Evolutionary conservation across 768 basidiomycete species (phyloP), one percentile per base, ranked within the genome.

Genomic region (Roridomyces roridus): DNA sequence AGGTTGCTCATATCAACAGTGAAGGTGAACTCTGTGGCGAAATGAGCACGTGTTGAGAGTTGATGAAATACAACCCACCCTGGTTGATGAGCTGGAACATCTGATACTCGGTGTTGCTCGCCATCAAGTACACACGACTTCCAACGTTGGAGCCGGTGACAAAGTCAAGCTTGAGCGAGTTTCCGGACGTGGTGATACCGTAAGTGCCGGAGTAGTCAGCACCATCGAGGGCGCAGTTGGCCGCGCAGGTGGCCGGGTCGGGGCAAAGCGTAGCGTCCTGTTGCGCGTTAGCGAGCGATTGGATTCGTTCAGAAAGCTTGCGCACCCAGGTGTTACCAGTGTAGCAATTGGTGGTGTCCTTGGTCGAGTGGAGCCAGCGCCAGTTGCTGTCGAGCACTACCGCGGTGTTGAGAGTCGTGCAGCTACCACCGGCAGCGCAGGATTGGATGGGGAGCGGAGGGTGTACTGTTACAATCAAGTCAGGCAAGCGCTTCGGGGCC

Each of bases 1-100:
- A 85, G 77, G 65, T 82, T 74, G 60, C 82, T 81, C 59, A 85
- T 75, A 66, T 85, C 82, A 65, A 85, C 83, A 70, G 83, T 81
- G 73, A 85, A 85, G 54, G 81, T 77, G 74, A 85, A 84, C 70
- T 85, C 84, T 66, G n/a, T n/a, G n/a, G n/a, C n/a, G n/a, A n/a
- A n/a, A n/a, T n/a, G n/a, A n/a, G n/a, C n/a, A n/a, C n/a, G n/a
- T n/a, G n/a, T n/a, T n/a, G n/a, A n/a, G n/a, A n/a, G n/a, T n/a
- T n/a, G n/a, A n/a, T n/a, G n/a, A n/a, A n/a, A n/a, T n/a, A n/a
- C n/a, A n/a, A n/a, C n/a, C n/a, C n/a, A n/a, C n/a, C n/a, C n/a
- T 82, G 75, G 77, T 84, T 84, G 56, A 77, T 67, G 57, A 83
- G 68, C 62, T 75, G 70, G 72, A 77, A 75, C 63, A 72, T 66